Conservation (phyloP, 1,139 yeast genomes). For the Suhomyces bokatorum region DNA sequence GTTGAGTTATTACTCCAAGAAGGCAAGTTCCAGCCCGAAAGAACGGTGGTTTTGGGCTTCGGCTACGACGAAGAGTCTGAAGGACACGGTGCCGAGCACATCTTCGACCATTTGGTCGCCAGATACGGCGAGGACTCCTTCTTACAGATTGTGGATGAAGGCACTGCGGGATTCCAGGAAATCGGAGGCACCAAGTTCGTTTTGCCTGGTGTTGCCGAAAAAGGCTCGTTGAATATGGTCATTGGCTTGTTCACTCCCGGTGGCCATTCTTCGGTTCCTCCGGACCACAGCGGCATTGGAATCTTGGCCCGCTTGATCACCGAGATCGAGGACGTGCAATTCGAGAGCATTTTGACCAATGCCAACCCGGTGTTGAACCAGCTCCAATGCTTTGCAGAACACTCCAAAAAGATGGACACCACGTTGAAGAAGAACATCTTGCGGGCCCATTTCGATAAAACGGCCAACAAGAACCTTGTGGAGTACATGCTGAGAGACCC, state of each 20-base stretch:
- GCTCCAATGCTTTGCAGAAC: constrained; percentile 48
- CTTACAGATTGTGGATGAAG: constrained; percentile 48
- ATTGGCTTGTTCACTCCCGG: constrained; percentile 46
- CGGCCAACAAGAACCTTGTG: constrained; percentile 44
- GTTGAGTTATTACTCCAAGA: constrained; percentile 41
- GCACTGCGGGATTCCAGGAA: constrained; percentile 34
- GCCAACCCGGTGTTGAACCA: constrained; percentile 43
- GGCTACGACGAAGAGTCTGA: constrained; percentile 52
- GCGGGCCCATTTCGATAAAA: constrained; percentile 39
- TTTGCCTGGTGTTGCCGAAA: constrained; percentile 54
- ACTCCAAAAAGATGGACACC: constrained; percentile 30
- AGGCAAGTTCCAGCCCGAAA: constrained; percentile 36
- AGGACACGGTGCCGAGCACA: constrained; percentile 39
- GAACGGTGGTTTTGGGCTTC: constrained; percentile 46
- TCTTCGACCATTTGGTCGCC: constrained; percentile 30
- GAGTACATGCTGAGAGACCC: constrained; percentile 28
- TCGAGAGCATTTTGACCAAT: constrained; percentile 36
- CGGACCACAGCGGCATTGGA: constrained; percentile 50
- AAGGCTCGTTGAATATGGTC: constrained; percentile 43
- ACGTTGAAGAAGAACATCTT: constrained; percentile 39
- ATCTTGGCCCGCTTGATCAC: constrained; percentile 42
- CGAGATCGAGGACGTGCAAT: constrained; percentile 38
- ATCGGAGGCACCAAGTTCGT: constrained; percentile 52
- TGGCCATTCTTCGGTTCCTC: constrained; percentile 53
- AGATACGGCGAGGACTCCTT: constrained; percentile 43